Percentiles rank a stretch among this genome's conserved stretches.
Conservation (phyloP, 345 rosid genomes). For the Fremontodendron californicum region DNA sequence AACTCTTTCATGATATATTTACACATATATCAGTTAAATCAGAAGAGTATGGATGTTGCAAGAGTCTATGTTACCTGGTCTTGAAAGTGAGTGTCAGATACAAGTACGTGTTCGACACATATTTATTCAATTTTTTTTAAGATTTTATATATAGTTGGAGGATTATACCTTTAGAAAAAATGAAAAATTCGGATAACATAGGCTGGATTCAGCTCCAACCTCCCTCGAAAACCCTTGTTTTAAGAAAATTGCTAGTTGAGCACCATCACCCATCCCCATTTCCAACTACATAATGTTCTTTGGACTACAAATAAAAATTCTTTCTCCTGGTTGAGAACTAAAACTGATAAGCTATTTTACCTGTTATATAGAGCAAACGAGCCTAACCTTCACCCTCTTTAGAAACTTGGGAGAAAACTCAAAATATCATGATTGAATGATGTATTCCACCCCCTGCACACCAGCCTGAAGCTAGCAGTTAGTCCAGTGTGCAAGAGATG, state of each 20-base stretch:
- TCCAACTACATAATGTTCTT: not conserved
- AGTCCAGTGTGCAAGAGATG: constrained; percentile 11
- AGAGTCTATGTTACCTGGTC: too few species aligned
- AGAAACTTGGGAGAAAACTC: not conserved
- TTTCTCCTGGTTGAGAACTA: not conserved
- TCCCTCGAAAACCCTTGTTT: not conserved
- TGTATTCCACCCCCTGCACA: constrained; percentile 4
- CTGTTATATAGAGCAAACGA: not conserved
- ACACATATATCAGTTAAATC: not conserved
- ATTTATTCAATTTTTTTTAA: too few species aligned
- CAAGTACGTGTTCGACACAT: too few species aligned
- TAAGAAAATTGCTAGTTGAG: not conserved
- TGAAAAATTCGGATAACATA: too few species aligned
- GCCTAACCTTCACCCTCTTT: not conserved
- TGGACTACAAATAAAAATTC: not conserved
- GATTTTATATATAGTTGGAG: too few species aligned
- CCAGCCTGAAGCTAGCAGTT: not conserved
- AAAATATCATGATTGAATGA: constrained; percentile 1
- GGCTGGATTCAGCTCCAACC: not conserved
- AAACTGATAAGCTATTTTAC: not conserved
- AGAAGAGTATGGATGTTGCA: not conserved
- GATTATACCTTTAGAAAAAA: too few species aligned
- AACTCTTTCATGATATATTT: not conserved
- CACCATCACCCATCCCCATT: not conserved
- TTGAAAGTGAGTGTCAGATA: too few species aligned